A percentile compares a stretch with the other conserved stretches of the same genome.
Conservation (phyloP, 164 flowering plant genomes). For the Sextonia rubra region DNA sequence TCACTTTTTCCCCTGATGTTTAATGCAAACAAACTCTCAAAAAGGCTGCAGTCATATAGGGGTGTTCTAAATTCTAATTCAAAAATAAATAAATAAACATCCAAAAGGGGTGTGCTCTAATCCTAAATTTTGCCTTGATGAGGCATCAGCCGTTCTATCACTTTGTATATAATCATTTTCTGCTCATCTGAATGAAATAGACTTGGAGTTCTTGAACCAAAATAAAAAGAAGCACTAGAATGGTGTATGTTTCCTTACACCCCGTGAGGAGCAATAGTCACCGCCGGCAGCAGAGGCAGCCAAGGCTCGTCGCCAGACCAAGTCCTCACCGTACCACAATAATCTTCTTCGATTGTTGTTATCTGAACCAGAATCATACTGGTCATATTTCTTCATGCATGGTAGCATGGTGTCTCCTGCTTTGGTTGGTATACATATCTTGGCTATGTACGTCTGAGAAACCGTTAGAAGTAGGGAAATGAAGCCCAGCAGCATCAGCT, state of each 20-base stretch:
- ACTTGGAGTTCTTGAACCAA: background rate
- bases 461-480: slow-evolving; percentile 60
- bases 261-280: slow-evolving; percentile 22
- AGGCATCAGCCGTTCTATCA: background rate
- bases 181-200: background rate
- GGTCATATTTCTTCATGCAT: slow-evolving; percentile 22
- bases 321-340: slow-evolving; percentile 27
- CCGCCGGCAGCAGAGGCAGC: slow-evolving; percentile 31
- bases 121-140: too few species aligned
- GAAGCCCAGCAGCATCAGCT: slow-evolving; percentile 72
- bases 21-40: too few species aligned
- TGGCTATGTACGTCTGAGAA: slow-evolving; percentile 32
- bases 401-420: slow-evolving; percentile 49
- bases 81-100: too few species aligned
- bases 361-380: background rate
- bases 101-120: background rate
- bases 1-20: too few species aligned
- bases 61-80: too few species aligned
- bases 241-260: slow-evolving; percentile 16
- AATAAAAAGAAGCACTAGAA: background rate
- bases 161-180: background rate
- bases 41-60: too few species aligned
- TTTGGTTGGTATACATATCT: slow-evolving; percentile 44
- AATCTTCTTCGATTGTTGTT: slow-evolving; percentile 29
- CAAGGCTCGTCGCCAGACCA: slow-evolving; percentile 38